Conservation (phyloP, 306 rosid genomes). For the Trichosanthes truncata region DNA sequence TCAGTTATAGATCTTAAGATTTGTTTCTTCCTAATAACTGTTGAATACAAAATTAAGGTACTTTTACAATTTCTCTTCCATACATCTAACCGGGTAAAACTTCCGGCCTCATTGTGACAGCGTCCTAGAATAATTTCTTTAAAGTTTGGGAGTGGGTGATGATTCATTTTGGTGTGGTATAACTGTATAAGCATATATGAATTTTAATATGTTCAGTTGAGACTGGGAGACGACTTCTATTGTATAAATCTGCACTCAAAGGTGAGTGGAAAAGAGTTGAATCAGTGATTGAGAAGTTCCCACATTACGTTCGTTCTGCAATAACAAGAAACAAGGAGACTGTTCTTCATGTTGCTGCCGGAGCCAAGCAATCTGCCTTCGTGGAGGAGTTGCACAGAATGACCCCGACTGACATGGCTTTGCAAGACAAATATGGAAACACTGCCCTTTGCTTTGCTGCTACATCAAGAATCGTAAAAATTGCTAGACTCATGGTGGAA, state of each 20-base stretch:
- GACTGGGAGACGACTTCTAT: not conserved
- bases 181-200: no score
- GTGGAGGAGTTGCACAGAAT: not conserved
- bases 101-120: no score
- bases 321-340: not conserved
- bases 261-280: not conserved
- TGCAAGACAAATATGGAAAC: not conserved
- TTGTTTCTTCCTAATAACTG: no score
- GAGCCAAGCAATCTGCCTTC: not conserved
- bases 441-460: constrained; percentile 19
- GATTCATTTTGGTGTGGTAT: no score
- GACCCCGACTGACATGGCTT: not conserved
- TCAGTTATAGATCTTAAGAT: no score
- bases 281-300: not conserved
- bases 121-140: no score
- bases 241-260: not conserved
- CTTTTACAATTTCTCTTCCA: no score
- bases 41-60: no score
- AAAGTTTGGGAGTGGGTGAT: no score
- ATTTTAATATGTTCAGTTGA: not conserved
- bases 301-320: not conserved
- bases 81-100: no score
- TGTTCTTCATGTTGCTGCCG: not conserved
- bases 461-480: not conserved
- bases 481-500: not conserved